Evolutionary conservation across 2,329 filamentous ascomycete species (phyloP), one percentile per base, ranked within the genome.

Genomic region (Volutella citrinella): DNA sequence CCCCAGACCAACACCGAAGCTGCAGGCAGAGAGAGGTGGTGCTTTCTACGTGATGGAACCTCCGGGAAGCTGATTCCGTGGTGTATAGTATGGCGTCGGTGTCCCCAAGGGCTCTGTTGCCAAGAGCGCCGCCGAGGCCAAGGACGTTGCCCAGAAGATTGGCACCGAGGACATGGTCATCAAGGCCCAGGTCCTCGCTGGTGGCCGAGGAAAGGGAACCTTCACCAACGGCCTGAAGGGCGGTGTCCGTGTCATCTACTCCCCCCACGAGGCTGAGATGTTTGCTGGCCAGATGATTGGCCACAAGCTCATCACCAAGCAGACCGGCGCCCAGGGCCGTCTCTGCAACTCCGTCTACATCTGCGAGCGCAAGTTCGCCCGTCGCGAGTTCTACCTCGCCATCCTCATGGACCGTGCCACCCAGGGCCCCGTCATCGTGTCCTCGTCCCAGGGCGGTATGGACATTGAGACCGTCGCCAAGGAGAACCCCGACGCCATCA

Each of bases 261-360:
- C 91, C 74, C 87, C 93, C 41, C 90, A 89, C 56, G 80, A 84
- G 76, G 93, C 93, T 61, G 86, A 88, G 76, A 95, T 97, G 82
- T 95, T 98, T 64, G 91, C 93, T 54, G 80, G 91, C 55, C 90
- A 98, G 76, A 98, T 98, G 93, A 97, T 98, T 69, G 93, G 93
- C 62, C 91, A 98, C 75, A 96, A 96, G 72, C 88, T 98, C 69
- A 80, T 98, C 70, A 98, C 93, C 68, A 98, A 98, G 82, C 93
- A 98, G 77, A 98, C 93, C 40, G 93, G 93, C 65, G 87, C 91
- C 54, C 79, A 69, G 55, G 93, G 93, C 61, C 88, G 93, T 65
- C 80, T 95, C 64, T 98, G 93, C 80, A 97, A 87, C 69, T 80
- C 90, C 47, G 93, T 98, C 63, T 97, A 95, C 76, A 97, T 98